Conservation (phyloP, 1,284 basidiomycete genomes). For the Singerocomus inundabilis region DNA sequence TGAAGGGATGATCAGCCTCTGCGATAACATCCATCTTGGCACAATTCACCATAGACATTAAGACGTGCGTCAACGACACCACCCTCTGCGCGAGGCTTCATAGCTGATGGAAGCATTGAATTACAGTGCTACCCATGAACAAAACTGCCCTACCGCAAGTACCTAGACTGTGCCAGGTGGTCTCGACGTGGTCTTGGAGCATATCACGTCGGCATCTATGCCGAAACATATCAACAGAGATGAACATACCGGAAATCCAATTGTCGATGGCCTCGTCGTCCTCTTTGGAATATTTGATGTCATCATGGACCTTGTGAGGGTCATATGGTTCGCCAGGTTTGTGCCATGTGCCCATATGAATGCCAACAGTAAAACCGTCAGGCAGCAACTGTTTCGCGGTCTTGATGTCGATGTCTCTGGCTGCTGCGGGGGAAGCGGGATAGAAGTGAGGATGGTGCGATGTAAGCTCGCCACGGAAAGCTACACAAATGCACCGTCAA, state of each 20-base stretch:
- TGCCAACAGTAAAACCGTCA: slow-evolving; percentile 61
- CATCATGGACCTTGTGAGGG: slow-evolving; percentile 57
- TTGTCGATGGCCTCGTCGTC: slow-evolving; percentile 71
- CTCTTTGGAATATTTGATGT: slow-evolving; percentile 61
- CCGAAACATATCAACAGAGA: neutral
- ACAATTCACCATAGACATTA: slow-evolving; percentile 55
- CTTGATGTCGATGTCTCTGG: slow-evolving; percentile 62
- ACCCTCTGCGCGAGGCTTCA: slow-evolving; percentile 75
- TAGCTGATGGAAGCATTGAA: slow-evolving; percentile 35
- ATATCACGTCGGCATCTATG: neutral
- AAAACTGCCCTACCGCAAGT: slow-evolving; percentile 27
- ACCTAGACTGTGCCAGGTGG: slow-evolving; percentile 72
- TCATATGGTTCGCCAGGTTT: slow-evolving; percentile 54
- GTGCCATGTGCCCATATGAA: slow-evolving; percentile 74
- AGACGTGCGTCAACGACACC: slow-evolving; percentile 74
- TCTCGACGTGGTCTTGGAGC: slow-evolving; percentile 61
- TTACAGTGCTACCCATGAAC: neutral
- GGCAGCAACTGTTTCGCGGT: slow-evolving; percentile 65
- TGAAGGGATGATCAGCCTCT: neutral
- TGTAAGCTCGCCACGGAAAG: slow-evolving; percentile 67
- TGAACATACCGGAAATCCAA: slow-evolving; percentile 49
- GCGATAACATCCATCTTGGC: neutral
- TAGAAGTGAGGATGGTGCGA: slow-evolving; percentile 76
- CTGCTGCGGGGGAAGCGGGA: slow-evolving; percentile 59
- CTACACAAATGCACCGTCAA: slow-evolving; percentile 32